Evolutionary conservation across 306 rosid species (phyloP), one percentile per base, ranked within the genome.

Genomic region (Cicer chorassanicum): DNA sequence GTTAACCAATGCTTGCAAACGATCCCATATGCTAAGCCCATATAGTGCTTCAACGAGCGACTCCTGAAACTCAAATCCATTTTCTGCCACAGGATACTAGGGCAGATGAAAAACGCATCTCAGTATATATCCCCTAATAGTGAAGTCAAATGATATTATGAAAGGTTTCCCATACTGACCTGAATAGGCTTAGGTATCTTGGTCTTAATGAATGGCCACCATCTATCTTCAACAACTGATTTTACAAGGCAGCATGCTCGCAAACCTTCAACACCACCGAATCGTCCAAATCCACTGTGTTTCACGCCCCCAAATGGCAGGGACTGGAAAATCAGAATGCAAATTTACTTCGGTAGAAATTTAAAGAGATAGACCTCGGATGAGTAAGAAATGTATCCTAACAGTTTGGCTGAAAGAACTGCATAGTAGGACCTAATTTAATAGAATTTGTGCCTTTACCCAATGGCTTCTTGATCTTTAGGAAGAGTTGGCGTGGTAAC

Each of bases 221-320:
- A 92, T 80, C 97, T 85, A 83, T 94, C 96, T 87, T 94, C 99
- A 6, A 86, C 96, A 18, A 94, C 97, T 80, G 99, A 80, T 85
- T 92, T 92, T 70, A 90, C 93, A 29, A 92, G 93, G 86, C 99
- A 94, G 80, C 99, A 94, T 9, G 96, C 99, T 59, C 99, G 89
- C 86, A 94, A 72, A 67, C 99, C 99, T 84, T 94, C 97, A 4
- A 83, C 82, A 24, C 99, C 99, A 78, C 88, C 96, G 36, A 94
- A 92, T 82, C 99, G 86, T 71, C 99, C 99, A 82, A 94, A 94
- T 77, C 99, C 98, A 64, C 98, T 92, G 76, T 90, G 85, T 83
- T 94, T 94, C 51, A 92, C 92, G 0, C 97, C 99, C 36, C 99
- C 99, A 80, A 90, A 94, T 56, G 99, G 99, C 70, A 94, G 85